Evolutionary conservation across 345 rosid species (phyloP).

Genomic region (Leavenworthia alabamica): DNA sequence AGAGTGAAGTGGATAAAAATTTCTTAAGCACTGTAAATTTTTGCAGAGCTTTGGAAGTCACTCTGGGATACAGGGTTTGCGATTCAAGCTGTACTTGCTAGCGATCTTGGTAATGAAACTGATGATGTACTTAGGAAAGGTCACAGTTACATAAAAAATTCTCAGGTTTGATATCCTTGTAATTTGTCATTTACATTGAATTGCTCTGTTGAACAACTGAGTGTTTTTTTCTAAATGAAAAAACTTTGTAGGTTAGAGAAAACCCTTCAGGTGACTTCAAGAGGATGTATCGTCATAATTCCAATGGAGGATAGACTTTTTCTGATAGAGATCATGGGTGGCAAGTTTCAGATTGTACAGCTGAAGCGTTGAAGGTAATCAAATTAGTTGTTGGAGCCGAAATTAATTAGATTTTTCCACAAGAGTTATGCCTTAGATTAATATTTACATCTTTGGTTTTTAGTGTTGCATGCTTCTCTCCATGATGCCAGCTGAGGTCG

Average conservation of each 20-base stretch:
- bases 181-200: too few species aligned
- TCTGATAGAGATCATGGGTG: slow-evolving; percentile 62
- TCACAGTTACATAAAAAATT: slow-evolving; percentile 46
- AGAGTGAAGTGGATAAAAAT: neutral
- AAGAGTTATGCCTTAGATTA: neutral
- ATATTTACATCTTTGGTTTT: neutral
- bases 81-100: slow-evolving; percentile 51
- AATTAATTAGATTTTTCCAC: neutral
- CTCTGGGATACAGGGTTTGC: slow-evolving; percentile 62
- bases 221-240: neutral
- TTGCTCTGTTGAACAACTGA: too few species aligned
- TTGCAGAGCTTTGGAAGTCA: slow-evolving; percentile 52
- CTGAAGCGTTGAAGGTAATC: slow-evolving; percentile 58
- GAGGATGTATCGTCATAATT: slow-evolving; percentile 55
- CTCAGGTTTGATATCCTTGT: slow-evolving; percentile 40
- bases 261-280: too few species aligned
- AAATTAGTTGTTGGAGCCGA: neutral
- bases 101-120: slow-evolving; percentile 37
- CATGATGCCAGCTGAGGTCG: slow-evolving; percentile 55
- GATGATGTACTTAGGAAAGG: slow-evolving; percentile 48
- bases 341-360: slow-evolving; percentile 72
- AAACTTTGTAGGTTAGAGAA: slow-evolving; percentile 36
- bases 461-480: slow-evolving; percentile 64
- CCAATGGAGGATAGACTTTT: slow-evolving; percentile 66
- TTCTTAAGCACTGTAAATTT: neutral